Percentiles rank a stretch among this genome's conserved stretches.
These are phyloP conservation scores for Pseudomonodictys pantanalensis DNA, from an alignment of 495 filamentous ascomycete genomes.

Conservation along the genomic window DNA sequence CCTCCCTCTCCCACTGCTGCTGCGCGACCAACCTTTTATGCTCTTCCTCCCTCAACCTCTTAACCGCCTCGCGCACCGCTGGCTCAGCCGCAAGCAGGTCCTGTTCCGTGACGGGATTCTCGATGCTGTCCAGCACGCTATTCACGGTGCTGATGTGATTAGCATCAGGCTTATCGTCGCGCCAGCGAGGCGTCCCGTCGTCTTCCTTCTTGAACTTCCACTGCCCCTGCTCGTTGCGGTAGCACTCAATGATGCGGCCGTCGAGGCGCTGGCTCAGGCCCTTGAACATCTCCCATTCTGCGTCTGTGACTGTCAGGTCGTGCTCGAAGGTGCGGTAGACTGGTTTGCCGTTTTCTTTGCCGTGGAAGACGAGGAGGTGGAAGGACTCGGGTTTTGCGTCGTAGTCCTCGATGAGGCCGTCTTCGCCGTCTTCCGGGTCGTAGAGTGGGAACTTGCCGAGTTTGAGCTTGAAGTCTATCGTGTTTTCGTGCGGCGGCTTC, in stretches of 20 bases:
- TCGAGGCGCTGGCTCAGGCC: conserved; percentile 65
- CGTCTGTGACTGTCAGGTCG: conserved; percentile 62
- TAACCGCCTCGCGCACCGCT: conserved; percentile 54
- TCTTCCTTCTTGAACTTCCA: conserved; percentile 66
- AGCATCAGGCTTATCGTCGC: conserved; percentile 86
- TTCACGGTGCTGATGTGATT: conserved; percentile 81
- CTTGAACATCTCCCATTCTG: conserved; percentile 85
- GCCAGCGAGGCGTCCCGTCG: conserved; percentile 61
- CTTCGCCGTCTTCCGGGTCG: conserved; percentile 56
- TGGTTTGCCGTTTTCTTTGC: conserved; percentile 48
- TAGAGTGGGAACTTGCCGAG: conserved; percentile 68
- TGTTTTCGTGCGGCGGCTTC: conserved; percentile 92
- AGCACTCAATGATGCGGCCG: conserved; percentile 83
- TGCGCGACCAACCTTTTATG: background rate
- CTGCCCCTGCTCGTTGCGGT: conserved; percentile 63
- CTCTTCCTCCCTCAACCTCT: conserved; percentile 10
- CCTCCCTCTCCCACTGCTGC: background rate
- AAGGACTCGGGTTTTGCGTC: conserved; percentile 54
- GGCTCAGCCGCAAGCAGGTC: conserved; percentile 63
- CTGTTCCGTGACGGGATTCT: conserved; percentile 65
- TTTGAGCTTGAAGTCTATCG: conserved; percentile 80
- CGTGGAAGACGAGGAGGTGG: conserved; percentile 56
- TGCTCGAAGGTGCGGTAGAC: conserved; percentile 63
- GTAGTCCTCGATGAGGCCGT: conserved; percentile 53
- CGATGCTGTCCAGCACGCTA: conserved; percentile 78